Evolutionary conservation across 805 yeast genomes (phyloP), one percentile per base, ranked within the genome.

Genomic region (Sugiyamaella marilandica): DNA sequence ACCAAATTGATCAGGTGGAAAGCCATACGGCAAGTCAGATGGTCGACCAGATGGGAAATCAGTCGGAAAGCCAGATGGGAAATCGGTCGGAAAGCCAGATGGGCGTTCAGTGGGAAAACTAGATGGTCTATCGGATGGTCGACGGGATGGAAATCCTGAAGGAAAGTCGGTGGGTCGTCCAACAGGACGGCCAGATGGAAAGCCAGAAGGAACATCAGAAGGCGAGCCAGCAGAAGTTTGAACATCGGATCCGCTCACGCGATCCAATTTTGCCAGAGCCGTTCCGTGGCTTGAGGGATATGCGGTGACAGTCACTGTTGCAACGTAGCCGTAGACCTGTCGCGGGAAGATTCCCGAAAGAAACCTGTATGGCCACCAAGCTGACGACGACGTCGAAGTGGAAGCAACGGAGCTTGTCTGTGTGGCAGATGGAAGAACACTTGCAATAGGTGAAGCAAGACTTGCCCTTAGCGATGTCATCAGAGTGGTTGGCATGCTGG

Each of bases 71-170:
- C 45, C 45, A 41, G 45, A 16, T 14, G 45, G 45, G 45, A 9
- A 41, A 9, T 33, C 45, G 26, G 24, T 5, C 10, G 45, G 45
- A 9, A 41, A 41, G 39, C 19, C 48, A 45, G 14, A 13, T 13
- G 45, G 36, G 32, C 4, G 34, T 3, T 29, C 48, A 45, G 45
- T 5, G 9, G 47, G 45, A 29, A 29, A 16, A 45, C 49, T 48
- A 34, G 18, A 34, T 32, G 11, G 35, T 32, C 35, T 13, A 32
- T 10, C 10, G 10, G 35, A 32, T 10, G 35, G 35, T 32, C 35
- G 35, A 32, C 11, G 11, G 35, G 11, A 32, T 5, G 45, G 45
- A 41, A 41, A 41, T 4, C 19, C 48, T 5, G 14, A 13, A 29
- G 45, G 36, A 10, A 29, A 45, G 14, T 29, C 48, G 34, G 45